Conservation (phyloP, 768 basidiomycete genomes). For the Ramaria sp. region DNA sequence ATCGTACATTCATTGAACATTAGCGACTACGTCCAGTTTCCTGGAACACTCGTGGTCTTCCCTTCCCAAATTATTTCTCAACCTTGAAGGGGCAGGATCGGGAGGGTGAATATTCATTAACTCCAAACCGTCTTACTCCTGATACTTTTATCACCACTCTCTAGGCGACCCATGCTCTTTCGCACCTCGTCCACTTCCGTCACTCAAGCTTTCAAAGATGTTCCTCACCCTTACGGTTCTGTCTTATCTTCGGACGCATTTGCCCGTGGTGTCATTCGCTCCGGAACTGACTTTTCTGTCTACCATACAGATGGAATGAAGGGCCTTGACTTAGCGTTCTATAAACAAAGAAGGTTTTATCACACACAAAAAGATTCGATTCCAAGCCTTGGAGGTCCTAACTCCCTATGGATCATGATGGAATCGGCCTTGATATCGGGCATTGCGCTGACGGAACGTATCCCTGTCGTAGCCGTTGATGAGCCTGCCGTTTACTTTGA, state of each 20-base stretch:
- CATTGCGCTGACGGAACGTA: constrained; percentile 38
- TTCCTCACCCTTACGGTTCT: constrained; percentile 63
- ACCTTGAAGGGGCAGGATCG: constrained; percentile 71
- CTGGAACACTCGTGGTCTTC: constrained; percentile 67
- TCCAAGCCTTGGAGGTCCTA: constrained; percentile 41
- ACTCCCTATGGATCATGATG: constrained; percentile 71
- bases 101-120: constrained; percentile 48
- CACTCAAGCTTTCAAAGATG: constrained; percentile 41
- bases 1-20: not conserved
- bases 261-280: constrained; percentile 49
- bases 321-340: constrained; percentile 74
- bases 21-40: constrained; percentile 32
- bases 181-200: constrained; percentile 52
- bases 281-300: constrained; percentile 63
- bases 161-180: constrained; percentile 66
- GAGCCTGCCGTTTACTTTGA: constrained; percentile 59
- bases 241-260: constrained; percentile 63
- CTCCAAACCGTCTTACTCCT: not conserved
- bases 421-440: constrained; percentile 50
- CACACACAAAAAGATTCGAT: constrained; percentile 69
- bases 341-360: constrained; percentile 60
- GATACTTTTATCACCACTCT: not conserved
- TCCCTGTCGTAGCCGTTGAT: constrained; percentile 15
- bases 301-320: constrained; percentile 46
- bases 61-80: constrained; percentile 56